A percentile compares a stretch with the other conserved stretches of the same genome.
These are phyloP conservation scores for Boletus pseudo-olivaceus DNA, from an alignment of 768 basidiomycete species.

Conservation along the genomic window DNA sequence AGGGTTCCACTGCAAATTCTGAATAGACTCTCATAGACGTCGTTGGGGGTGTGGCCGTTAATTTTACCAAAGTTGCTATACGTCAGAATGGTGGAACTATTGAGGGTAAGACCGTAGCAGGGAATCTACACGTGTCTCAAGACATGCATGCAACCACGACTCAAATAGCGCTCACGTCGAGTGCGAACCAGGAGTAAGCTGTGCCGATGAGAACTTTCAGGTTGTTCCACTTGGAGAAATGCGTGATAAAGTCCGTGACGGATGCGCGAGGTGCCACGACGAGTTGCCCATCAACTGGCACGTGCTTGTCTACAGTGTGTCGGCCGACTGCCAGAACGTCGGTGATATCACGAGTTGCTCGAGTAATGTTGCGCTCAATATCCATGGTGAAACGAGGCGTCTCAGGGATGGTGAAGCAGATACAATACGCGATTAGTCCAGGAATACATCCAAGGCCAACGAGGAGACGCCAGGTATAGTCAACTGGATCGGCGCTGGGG, in stretches of 20 bases:
- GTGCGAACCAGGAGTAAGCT: conserved; percentile 84
- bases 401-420: conserved; percentile 88
- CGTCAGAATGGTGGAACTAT: conserved; percentile 69
- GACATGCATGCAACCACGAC: neutral
- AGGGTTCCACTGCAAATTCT: conserved; percentile 21
- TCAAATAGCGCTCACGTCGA: conserved; percentile 53
- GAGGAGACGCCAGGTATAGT: conserved; percentile 80
- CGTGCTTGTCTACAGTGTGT: conserved; percentile 44
- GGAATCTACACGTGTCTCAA: conserved; percentile 52
- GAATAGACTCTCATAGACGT: conserved; percentile 24
- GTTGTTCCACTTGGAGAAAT: conserved; percentile 77
- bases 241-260: conserved; percentile 56
- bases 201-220: conserved; percentile 73
- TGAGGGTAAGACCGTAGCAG: conserved; percentile 85
- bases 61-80: conserved; percentile 66
- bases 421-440: conserved; percentile 75
- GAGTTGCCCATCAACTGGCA: conserved; percentile 42
- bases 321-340: conserved; percentile 50
- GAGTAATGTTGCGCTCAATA: conserved; percentile 73
- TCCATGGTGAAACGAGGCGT: conserved; percentile 92
- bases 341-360: conserved; percentile 69
- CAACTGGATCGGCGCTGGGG: conserved; percentile 49
- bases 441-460: conserved; percentile 86
- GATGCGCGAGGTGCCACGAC: conserved; percentile 63
- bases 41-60: conserved; percentile 3